Conservation (phyloP, 2,329 filamentous ascomycete genomes). For the Colletotrichum godetiae region DNA sequence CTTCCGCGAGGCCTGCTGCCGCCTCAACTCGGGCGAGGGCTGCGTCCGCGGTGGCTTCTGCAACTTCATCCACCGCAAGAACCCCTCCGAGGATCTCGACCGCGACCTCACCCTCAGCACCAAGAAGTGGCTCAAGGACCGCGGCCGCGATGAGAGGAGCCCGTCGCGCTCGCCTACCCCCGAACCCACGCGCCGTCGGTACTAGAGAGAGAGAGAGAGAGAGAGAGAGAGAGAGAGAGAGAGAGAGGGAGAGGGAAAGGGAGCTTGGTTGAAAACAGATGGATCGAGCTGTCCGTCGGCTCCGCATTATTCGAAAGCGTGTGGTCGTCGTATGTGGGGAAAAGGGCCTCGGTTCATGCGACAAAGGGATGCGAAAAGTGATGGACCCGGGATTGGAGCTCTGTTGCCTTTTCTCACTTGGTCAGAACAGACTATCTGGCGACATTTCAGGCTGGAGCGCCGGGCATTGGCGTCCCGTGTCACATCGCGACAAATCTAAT, state of each 20-base stretch:
- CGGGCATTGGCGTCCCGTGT: not conserved
- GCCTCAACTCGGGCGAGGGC: constrained; percentile 92
- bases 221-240: too few relatives aligned
- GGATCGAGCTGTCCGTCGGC: not conserved
- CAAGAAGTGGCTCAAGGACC: constrained; percentile 94
- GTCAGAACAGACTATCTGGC: too few relatives aligned
- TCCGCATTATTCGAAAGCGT: too few relatives aligned
- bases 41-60: constrained; percentile 97
- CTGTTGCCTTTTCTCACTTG: too few relatives aligned
- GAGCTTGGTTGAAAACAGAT: not conserved
- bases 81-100: constrained; percentile 89
- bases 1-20: constrained; percentile 97
- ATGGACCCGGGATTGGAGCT: too few relatives aligned
- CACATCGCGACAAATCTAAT: not conserved
- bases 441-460: not conserved
- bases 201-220: constrained; percentile 51
- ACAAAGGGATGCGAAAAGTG: too few relatives aligned
- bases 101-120: constrained; percentile 87
- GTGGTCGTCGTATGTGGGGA: too few relatives aligned
- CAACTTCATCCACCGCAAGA: constrained; percentile 99
- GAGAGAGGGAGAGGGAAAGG: constrained; percentile 41
- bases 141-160: constrained; percentile 87
- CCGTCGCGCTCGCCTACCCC: constrained; percentile 86
- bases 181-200: constrained; percentile 81
- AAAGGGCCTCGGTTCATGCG: too few relatives aligned